Base-by-base conservation (phyloP, 148 eudicot species). In the Drosera capensis region DNA sequence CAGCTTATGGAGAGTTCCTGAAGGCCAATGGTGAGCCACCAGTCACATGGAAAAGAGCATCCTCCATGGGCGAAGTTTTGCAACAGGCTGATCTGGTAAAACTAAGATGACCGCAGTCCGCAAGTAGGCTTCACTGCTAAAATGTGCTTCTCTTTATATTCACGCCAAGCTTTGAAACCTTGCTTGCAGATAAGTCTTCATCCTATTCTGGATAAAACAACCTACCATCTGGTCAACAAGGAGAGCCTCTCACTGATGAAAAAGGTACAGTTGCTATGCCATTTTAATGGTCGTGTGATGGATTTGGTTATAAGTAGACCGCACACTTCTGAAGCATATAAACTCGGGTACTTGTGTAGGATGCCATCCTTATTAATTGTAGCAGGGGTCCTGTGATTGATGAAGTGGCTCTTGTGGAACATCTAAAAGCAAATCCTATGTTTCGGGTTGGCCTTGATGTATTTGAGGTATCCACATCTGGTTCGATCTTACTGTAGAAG, bases 381-480 rank as follows among this genome's bases (percentile, higher is more conserved):
- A 85, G 99, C 46, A 73, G 99, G 40, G 99, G 99, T 40, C 95
- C 99, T n/a, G 99, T 90, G 43, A 54, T 90, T 54, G 95, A 90
- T 61, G 99, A 90, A 71, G 86, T 44, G 11, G 99, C 99, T 62
- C 95, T 90, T 42, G 99, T 90, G 21, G 88, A 85, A 57, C 99
- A 90, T 66, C 64, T 90, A 56, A 82, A 57, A 68, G 74, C 42
- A 39, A 90, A 90, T 57, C 99, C 99, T 45, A 90, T 90, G 99
- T 90, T 90, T 61, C 79, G 95, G 61, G 99, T 85, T 65, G 99
- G 99, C 54, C 94, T 90, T 63, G 99, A 90, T 51, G 99, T 90
- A 40, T 90, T 78, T 52, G 99, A 90, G 94, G 96, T 87, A 70
- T 49, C 7, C 1, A 20, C 18, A 48, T 25, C 35, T n/a, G n/a